Conservation (phyloP, 441 rosid species). For the Adansonia madagascariensis region DNA sequence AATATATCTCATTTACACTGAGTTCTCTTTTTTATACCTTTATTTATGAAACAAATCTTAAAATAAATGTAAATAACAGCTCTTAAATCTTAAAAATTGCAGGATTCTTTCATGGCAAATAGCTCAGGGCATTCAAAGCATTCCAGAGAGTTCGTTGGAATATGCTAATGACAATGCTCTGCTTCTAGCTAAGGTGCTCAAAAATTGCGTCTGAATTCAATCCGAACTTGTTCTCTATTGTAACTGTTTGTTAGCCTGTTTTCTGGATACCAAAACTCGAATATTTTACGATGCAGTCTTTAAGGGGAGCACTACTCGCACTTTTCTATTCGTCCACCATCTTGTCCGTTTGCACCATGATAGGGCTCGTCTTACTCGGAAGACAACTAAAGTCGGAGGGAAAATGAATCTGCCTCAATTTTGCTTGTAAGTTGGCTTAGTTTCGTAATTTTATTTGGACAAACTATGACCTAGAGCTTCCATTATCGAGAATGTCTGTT, state of each 20-base stretch:
- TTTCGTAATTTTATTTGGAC: not conserved
- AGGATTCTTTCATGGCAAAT: slow-evolving; percentile 87
- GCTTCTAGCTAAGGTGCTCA: slow-evolving; percentile 69
- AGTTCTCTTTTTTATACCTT: slow-evolving; percentile 21
- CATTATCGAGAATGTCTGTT: not conserved
- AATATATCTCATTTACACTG: slow-evolving; percentile 29
- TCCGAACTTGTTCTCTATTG: slow-evolving; percentile 21
- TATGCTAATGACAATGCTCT: slow-evolving; percentile 92
- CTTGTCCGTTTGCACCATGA: slow-evolving; percentile 60
- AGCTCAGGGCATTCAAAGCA: slow-evolving; percentile 72
- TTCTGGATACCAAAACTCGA: slow-evolving; percentile 19
- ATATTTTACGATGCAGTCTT: slow-evolving; percentile 60
- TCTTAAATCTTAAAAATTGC: slow-evolving; percentile 28
- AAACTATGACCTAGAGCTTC: slow-evolving; percentile 10
- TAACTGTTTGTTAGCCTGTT: slow-evolving; percentile 11
- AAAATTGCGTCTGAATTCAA: slow-evolving; percentile 10
- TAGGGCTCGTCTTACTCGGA: slow-evolving; percentile 68
- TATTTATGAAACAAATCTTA: not conserved
- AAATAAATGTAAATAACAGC: not conserved
- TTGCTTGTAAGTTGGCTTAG: slow-evolving; percentile 24
- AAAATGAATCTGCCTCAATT: slow-evolving; percentile 43
- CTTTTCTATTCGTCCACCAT: slow-evolving; percentile 61
- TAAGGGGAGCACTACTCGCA: slow-evolving; percentile 73
- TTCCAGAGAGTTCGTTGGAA: slow-evolving; percentile 80
- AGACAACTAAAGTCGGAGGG: slow-evolving; percentile 66